Conservation (phyloP, 345 rosid genomes). For the Arabidopsis arenosa region DNA sequence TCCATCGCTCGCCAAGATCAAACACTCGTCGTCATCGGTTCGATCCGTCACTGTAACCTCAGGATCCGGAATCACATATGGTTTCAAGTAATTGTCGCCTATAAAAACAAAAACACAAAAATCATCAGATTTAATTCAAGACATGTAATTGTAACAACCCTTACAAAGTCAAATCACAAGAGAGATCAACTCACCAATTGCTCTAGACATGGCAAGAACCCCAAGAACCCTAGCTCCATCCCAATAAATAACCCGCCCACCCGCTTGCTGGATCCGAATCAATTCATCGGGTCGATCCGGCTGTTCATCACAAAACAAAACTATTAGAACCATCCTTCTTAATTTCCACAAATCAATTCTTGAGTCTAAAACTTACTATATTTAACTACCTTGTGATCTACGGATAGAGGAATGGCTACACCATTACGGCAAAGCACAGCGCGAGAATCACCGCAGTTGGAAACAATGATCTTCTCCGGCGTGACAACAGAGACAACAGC, state of each 20-base stretch:
- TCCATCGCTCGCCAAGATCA: conserved; percentile 87
- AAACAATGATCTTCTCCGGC: conserved; percentile 65
- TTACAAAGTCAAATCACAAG: background rate
- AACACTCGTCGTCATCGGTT: conserved; percentile 71
- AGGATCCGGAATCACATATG: conserved; percentile 85
- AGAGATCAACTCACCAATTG: conserved; percentile 60
- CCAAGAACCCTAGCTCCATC: conserved; percentile 90
- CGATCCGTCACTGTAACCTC: conserved; percentile 75
- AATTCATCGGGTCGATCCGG: conserved; percentile 93
- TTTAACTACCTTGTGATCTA: conserved; percentile 72
- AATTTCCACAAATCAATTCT: background rate
- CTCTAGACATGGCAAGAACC: conserved; percentile 88
- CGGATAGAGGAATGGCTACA: conserved; percentile 70
- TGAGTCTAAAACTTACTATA: no score
- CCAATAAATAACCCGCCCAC: conserved; percentile 91
- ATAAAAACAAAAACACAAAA: background rate
- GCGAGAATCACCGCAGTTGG: conserved; percentile 91
- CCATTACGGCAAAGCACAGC: conserved; percentile 88
- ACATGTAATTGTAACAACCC: background rate
- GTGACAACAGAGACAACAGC: conserved; percentile 79
- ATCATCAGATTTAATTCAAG: background rate
- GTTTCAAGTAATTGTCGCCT: conserved; percentile 91
- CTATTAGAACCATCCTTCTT: background rate
- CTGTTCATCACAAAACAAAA: conserved; percentile 42
- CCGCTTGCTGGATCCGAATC: conserved; percentile 67